Evolutionary conservation across 495 filamentous ascomycete genomes (phyloP).

Genomic region (Aspergillus carlsbadensis): DNA sequence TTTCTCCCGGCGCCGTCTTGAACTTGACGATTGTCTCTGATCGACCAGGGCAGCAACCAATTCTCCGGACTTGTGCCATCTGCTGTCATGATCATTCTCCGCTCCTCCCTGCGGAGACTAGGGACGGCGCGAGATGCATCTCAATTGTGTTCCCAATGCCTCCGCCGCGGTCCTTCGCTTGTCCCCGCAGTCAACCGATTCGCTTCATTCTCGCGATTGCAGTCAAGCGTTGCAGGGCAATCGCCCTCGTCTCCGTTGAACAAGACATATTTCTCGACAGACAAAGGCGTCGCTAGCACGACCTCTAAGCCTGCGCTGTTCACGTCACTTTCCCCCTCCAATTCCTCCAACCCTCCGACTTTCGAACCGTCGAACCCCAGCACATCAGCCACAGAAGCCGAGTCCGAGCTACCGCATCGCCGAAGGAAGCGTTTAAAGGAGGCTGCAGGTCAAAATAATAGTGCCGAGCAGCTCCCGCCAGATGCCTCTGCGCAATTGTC

Average conservation of each 20-base stretch:
- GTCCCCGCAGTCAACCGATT: conserved; percentile 32
- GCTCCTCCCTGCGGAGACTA: conserved; percentile 39
- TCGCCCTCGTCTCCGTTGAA: conserved; percentile 28
- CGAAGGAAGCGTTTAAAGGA: conserved; percentile 52
- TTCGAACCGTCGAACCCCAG: background rate
- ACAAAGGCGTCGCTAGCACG: conserved; percentile 24
- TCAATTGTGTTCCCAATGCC: conserved; percentile 35
- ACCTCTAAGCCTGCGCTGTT: conserved; percentile 25
- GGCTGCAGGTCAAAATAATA: conserved; percentile 21
- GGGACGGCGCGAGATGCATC: conserved; percentile 31
- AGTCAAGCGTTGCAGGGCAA: conserved; percentile 29
- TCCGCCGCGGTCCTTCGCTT: conserved; percentile 17
- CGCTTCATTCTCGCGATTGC: conserved; percentile 31
- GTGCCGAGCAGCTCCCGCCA: conserved; percentile 54
- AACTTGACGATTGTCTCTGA: conserved; percentile 23
- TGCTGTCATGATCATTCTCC: conserved; percentile 45
- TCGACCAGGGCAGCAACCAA: conserved; percentile 3
- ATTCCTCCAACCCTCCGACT: conserved; percentile 14
- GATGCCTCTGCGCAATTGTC: conserved; percentile 85
- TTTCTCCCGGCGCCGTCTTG: conserved; percentile 17
- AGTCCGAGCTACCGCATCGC: conserved; percentile 47
- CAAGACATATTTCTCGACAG: conserved; percentile 44
- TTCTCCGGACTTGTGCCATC: conserved; percentile 13
- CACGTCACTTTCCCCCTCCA: conserved; percentile 29
- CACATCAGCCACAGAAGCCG: conserved; percentile 19